These are phyloP conservation scores for Leucosporidium creatinivorum DNA, from an alignment of 768 basidiomycete genomes.

Conservation along the genomic window DNA sequence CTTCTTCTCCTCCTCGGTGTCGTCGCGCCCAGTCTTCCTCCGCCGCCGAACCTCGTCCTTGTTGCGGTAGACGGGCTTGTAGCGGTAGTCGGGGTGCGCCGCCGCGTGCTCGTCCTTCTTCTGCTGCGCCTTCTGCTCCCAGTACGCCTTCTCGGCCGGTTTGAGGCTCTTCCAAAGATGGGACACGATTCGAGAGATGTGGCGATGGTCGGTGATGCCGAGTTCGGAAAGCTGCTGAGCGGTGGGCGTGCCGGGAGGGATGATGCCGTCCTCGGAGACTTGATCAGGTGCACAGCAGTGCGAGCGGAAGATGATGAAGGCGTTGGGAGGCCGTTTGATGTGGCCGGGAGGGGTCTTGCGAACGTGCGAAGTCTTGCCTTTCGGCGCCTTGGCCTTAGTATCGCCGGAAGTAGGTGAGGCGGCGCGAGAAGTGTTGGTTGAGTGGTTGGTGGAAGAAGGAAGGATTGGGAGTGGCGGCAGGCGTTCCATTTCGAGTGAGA, in stretches of 20 bases:
- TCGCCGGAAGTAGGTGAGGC: neutral
- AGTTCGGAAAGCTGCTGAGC: slow-evolving; percentile 29
- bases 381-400: neutral
- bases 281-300: slow-evolving; percentile 19
- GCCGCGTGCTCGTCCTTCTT: slow-evolving; percentile 35
- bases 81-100: slow-evolving; percentile 36
- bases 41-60: slow-evolving; percentile 14
- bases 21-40: neutral
- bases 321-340: slow-evolving; percentile 39
- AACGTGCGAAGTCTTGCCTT: slow-evolving; percentile 29
- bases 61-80: slow-evolving; percentile 22
- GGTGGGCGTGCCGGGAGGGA: slow-evolving; percentile 22
- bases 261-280: neutral
- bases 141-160: slow-evolving; percentile 31
- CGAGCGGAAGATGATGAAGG: slow-evolving; percentile 38
- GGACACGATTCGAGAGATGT: slow-evolving; percentile 36
- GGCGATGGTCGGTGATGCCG: slow-evolving; percentile 30
- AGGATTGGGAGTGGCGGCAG: too few relatives aligned
- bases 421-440: neutral
- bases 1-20: neutral
- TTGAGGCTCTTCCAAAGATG: slow-evolving; percentile 32
- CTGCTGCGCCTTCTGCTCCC: slow-evolving; percentile 28
- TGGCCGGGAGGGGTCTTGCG: slow-evolving; percentile 37
- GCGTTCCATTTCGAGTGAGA: too few relatives aligned
- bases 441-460: neutral